Evolutionary conservation across 2,329 filamentous ascomycete species (phyloP).

Genomic region (Teratosphaeria zuluensis): DNA sequence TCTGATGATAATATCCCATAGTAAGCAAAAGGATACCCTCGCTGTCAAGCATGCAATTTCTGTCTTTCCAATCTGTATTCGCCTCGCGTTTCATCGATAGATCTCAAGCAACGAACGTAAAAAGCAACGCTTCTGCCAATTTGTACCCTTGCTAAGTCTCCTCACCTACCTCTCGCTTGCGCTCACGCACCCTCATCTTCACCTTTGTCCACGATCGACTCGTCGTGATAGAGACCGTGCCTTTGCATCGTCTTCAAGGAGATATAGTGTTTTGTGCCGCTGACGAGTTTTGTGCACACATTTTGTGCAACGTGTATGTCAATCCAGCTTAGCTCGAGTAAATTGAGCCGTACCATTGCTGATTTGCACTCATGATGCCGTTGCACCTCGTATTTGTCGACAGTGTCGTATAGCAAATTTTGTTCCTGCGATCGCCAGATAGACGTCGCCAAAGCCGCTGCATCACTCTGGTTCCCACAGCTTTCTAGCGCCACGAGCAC

Average conservation of each 20-base stretch:
- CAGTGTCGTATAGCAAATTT: neutral
- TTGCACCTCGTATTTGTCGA: neutral
- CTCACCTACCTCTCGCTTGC: neutral
- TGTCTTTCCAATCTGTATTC: neutral
- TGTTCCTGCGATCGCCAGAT: neutral
- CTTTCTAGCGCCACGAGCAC: conserved; percentile 21
- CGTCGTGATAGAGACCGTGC: neutral
- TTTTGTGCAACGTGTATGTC: neutral
- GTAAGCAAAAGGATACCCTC: neutral
- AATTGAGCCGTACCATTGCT: neutral
- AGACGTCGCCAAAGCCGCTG: neutral
- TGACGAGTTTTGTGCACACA: neutral
- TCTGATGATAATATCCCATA: neutral
- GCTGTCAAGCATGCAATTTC: neutral
- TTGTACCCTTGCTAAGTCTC: neutral
- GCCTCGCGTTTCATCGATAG: neutral
- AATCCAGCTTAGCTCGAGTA: neutral
- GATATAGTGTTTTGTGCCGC: neutral
- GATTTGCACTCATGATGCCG: neutral
- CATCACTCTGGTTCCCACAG: conserved; percentile 28
- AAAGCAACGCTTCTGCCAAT: neutral
- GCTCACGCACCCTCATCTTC: neutral
- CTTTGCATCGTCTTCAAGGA: neutral
- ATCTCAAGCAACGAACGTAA: conserved; percentile 2
- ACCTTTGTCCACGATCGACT: neutral